Conservation (phyloP, 768 basidiomycete genomes). For the Mycena crocata region DNA sequence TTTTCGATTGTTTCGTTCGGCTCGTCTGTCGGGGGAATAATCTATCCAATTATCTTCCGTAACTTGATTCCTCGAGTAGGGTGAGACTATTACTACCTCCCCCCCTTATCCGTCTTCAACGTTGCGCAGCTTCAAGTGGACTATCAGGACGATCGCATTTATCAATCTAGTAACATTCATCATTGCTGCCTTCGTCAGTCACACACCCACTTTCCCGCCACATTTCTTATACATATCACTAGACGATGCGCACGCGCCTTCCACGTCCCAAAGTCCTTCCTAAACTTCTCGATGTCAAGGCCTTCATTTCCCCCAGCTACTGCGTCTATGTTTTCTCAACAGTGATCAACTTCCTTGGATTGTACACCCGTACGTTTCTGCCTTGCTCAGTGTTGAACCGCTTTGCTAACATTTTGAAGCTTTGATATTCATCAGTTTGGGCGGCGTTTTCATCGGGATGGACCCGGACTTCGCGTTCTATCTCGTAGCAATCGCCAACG, state of each 20-base stretch:
- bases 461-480: conserved; percentile 5
- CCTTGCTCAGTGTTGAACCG: no score
- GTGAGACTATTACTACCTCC: background rate
- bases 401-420: background rate
- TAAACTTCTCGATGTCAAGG: background rate
- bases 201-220: background rate
- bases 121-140: background rate
- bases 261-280: conserved; percentile 1
- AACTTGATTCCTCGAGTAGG: background rate
- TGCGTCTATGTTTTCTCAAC: background rate
- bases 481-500: background rate
- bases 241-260: conserved; percentile 3
- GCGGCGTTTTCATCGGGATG: background rate
- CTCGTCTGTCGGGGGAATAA: background rate
- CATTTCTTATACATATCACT: background rate
- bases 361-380: background rate
- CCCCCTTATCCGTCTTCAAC: background rate
- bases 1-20: conserved; percentile 1
- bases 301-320: background rate
- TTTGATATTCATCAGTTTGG: background rate
- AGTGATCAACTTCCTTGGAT: background rate
- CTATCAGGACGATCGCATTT: background rate
- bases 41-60: background rate
- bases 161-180: background rate
- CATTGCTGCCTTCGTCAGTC: background rate